phyloP scores from a whole-genome alignment of 2,329 filamentous ascomycete genomes.

The Pseudocercospora fijiensis region DNA sequence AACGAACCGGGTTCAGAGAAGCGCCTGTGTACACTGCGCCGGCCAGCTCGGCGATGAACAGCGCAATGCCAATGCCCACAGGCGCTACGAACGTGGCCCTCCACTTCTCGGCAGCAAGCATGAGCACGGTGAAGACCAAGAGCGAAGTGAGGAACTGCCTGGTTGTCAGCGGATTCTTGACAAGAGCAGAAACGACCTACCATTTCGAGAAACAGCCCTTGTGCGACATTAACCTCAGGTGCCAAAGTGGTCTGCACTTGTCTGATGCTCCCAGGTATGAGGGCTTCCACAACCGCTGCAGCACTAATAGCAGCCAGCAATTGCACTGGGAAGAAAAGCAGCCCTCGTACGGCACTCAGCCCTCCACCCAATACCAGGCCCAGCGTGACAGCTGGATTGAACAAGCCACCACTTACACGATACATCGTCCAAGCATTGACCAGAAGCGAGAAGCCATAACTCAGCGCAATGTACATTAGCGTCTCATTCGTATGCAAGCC shows the following conservation, averaged over 20 bases:
- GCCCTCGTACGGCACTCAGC: constrained; percentile 28
- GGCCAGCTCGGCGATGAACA: constrained; percentile 27
- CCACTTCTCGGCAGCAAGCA: constrained; percentile 39
- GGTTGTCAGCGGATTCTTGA: not conserved
- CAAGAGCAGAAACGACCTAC: constrained; percentile 15
- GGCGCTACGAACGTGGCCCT: constrained; percentile 34
- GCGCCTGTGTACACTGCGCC: constrained; percentile 36
- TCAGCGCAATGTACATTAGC: constrained; percentile 34
- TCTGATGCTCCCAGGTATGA: constrained; percentile 36
- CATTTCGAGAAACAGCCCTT: constrained; percentile 39
- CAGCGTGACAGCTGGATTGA: constrained; percentile 37
- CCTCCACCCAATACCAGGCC: constrained; percentile 33
- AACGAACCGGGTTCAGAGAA: constrained; percentile 38
- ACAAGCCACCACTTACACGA: constrained; percentile 35
- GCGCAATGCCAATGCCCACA: constrained; percentile 29
- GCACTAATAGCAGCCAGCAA: constrained; percentile 36
- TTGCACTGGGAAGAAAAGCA: constrained; percentile 34
- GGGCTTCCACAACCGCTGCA: constrained; percentile 32
- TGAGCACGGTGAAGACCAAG: constrained; percentile 37
- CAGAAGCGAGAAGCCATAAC: constrained; percentile 35
- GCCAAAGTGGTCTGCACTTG: constrained; percentile 33
- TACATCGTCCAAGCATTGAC: constrained; percentile 37
- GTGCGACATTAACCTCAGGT: constrained; percentile 29
- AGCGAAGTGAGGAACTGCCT: constrained; percentile 34
- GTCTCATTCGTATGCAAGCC: constrained; percentile 28